Evolutionary conservation across 2,329 filamentous ascomycete genomes (phyloP).

Genomic region (Eutypa lata): DNA sequence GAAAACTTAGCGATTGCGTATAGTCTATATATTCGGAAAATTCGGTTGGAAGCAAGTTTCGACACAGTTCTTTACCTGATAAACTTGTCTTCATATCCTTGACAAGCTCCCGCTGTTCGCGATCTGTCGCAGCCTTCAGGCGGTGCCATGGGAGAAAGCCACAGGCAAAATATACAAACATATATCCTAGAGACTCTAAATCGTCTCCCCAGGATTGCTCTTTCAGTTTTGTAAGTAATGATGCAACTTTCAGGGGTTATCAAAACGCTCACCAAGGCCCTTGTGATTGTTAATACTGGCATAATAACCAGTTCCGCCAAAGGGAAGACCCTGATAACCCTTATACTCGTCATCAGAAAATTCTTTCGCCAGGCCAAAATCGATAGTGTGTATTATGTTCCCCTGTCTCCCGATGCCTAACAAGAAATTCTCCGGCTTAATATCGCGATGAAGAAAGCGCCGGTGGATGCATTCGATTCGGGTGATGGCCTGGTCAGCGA

Average conservation of each 20-base stretch:
- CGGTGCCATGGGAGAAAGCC: conserved; percentile 73
- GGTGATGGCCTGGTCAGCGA: conserved; percentile 24
- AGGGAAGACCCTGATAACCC: conserved; percentile 2
- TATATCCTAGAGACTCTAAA: conserved; percentile 71
- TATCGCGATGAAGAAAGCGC: conserved; percentile 22
- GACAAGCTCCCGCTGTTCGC: conserved; percentile 69
- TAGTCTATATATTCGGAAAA: conserved; percentile 75
- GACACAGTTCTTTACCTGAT: conserved; percentile 69
- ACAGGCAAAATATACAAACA: conserved; percentile 76
- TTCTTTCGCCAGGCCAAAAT: conserved; percentile 24
- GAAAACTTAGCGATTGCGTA: conserved; percentile 69
- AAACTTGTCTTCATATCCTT: conserved; percentile 80
- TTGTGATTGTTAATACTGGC: conserved; percentile 4
- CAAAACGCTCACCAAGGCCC: conserved; percentile 8
- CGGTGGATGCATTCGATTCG: conserved; percentile 23
- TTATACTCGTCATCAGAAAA: conserved; percentile 1
- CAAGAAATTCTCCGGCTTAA: conserved; percentile 29
- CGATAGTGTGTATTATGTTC: conserved; percentile 23
- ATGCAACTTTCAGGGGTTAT: too few species aligned
- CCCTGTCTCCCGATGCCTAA: conserved; percentile 21
- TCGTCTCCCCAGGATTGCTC: conserved; percentile 73
- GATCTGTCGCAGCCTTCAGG: conserved; percentile 69
- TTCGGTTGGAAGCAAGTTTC: conserved; percentile 66
- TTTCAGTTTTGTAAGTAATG: conserved; percentile 21
- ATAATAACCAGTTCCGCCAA: conserved; percentile 20